Percentiles rank a stretch among this genome's conserved stretches.
Conservation (phyloP, 1,284 basidiomycete genomes). For the Cutaneotrichosporon arboriforme region DNA sequence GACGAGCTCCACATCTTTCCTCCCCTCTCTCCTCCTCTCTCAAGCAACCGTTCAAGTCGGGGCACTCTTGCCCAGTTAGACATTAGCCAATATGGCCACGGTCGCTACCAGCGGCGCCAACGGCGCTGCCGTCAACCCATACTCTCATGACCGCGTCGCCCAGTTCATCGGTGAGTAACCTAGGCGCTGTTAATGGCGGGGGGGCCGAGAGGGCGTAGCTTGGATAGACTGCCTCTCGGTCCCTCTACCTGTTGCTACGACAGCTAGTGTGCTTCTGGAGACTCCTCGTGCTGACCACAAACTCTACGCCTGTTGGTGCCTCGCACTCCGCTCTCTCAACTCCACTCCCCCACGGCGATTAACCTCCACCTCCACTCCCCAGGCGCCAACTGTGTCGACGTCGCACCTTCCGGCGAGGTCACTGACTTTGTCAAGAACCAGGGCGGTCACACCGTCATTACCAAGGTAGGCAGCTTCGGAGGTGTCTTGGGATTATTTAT, state of each 20-base stretch:
- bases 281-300: too few species aligned
- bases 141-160: slow-evolving; percentile 61
- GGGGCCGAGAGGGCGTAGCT: too few species aligned
- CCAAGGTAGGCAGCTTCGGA: slow-evolving; percentile 80
- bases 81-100: slow-evolving; percentile 24
- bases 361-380: slow-evolving; percentile 11
- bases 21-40: background rate
- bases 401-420: slow-evolving; percentile 70
- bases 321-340: background rate
- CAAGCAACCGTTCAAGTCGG: background rate
- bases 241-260: too few species aligned
- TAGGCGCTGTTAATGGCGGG: too few species aligned
- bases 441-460: slow-evolving; percentile 97
- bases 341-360: background rate
- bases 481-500: too few species aligned
- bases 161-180: slow-evolving; percentile 66
- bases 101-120: slow-evolving; percentile 22
- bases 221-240: too few species aligned
- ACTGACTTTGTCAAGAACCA: slow-evolving; percentile 86
- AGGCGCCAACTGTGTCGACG: slow-evolving; percentile 91
- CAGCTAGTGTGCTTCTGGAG: too few species aligned
- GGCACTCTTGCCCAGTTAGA: background rate
- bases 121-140: slow-evolving; percentile 25
- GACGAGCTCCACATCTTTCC: slow-evolving; percentile 1
- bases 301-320: too few species aligned